Evolutionary conservation across 495 filamentous ascomycete species (phyloP).

Genomic region (Aspergillus campestris): DNA sequence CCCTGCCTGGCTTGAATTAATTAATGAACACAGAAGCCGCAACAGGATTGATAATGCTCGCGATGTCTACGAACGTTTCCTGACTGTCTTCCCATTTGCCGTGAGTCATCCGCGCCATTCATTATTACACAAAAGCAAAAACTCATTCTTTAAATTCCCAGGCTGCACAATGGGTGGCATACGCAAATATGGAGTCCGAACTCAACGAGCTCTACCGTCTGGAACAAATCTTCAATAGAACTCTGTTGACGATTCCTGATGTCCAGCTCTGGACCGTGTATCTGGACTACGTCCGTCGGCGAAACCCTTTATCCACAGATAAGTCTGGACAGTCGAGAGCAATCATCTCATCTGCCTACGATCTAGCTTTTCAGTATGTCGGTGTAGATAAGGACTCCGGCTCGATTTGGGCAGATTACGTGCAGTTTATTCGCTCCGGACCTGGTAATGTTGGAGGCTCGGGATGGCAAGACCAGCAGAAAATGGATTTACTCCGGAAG

Average conservation of each 20-base stretch:
- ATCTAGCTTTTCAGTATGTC: slow-evolving; percentile 80
- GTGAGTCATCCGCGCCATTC: slow-evolving; percentile 51
- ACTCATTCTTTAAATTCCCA: slow-evolving; percentile 26
- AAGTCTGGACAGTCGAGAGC: slow-evolving; percentile 62
- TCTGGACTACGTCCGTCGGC: slow-evolving; percentile 85
- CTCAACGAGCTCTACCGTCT: slow-evolving; percentile 66
- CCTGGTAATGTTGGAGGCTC: slow-evolving; percentile 78
- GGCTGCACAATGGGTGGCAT: slow-evolving; percentile 85
- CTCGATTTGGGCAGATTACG: slow-evolving; percentile 84
- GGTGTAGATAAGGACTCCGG: slow-evolving; percentile 91
- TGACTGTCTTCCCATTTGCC: slow-evolving; percentile 78
- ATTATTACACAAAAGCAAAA: slow-evolving; percentile 2
- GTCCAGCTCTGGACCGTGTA: slow-evolving; percentile 89
- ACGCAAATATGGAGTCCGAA: slow-evolving; percentile 78
- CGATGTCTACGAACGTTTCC: slow-evolving; percentile 72
- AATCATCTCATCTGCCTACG: slow-evolving; percentile 74
- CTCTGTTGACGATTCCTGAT: slow-evolving; percentile 63
- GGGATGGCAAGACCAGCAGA: slow-evolving; percentile 93
- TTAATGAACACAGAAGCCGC: slow-evolving; percentile 74
- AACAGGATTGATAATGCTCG: slow-evolving; percentile 76
- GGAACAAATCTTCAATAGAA: slow-evolving; percentile 73
- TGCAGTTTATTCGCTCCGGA: slow-evolving; percentile 78
- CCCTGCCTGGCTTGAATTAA: slow-evolving; percentile 79
- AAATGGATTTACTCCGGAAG: slow-evolving; percentile 88
- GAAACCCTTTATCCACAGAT: slow-evolving; percentile 78